These are phyloP conservation scores for Clitopilus hobsonii DNA, from an alignment of 768 basidiomycete genomes.

Conservation along the genomic window DNA sequence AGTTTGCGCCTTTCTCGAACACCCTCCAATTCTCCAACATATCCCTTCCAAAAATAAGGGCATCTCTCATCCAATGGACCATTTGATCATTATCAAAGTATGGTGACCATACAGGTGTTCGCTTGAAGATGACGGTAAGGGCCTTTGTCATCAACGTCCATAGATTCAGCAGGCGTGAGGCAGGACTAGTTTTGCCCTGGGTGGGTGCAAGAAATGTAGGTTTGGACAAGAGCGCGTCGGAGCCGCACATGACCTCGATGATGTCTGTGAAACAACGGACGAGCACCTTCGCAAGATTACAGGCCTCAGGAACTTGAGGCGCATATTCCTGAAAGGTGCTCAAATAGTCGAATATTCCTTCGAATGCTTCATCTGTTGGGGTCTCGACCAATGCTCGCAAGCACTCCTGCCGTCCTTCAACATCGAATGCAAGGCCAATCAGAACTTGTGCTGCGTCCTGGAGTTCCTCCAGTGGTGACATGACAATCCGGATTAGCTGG, in stretches of 20 bases:
- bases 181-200: conserved; percentile 37
- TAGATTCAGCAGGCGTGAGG: conserved; percentile 56
- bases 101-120: conserved; percentile 77
- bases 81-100: conserved; percentile 80
- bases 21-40: conserved; percentile 77
- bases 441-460: conserved; percentile 74
- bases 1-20: conserved; percentile 65
- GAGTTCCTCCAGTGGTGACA: conserved; percentile 78
- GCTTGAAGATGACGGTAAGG: conserved; percentile 79
- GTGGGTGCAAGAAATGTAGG: conserved; percentile 41
- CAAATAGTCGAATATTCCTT: conserved; percentile 69
- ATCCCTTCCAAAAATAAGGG: conserved; percentile 87
- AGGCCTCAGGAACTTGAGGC: conserved; percentile 72
- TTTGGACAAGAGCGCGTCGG: conserved; percentile 63
- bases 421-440: conserved; percentile 83
- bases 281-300: conserved; percentile 81
- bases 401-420: conserved; percentile 85
- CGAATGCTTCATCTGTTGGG: conserved; percentile 58
- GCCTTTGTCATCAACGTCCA: conserved; percentile 83
- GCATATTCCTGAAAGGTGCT: conserved; percentile 62
- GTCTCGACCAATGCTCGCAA: conserved; percentile 74
- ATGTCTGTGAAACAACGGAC: conserved; percentile 93
- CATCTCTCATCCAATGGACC: conserved; percentile 98
- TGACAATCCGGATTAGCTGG: conserved; percentile 60
- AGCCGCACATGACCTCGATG: conserved; percentile 80